A percentile compares a stretch with the other conserved stretches of the same genome.
phyloP scores from a whole-genome alignment of 352 stramenopile genomes.

The Peronospora farinosa region DNA sequence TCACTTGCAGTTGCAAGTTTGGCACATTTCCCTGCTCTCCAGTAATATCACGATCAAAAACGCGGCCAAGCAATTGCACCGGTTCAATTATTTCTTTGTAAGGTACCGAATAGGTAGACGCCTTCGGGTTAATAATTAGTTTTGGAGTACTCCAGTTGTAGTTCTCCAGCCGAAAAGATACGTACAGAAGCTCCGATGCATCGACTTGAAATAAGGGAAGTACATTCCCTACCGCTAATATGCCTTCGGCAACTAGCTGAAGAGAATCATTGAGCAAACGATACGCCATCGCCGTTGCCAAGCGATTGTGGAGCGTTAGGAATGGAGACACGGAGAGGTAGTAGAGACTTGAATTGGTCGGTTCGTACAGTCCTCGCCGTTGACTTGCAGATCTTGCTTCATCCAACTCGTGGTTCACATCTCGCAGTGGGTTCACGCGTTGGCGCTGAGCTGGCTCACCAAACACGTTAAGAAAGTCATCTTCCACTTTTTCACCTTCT shows the following conservation, averaged over 20 bases:
- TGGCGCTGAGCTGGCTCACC: slow-evolving; percentile 39
- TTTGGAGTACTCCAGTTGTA: slow-evolving; percentile 84
- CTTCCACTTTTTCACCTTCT: slow-evolving; percentile 61
- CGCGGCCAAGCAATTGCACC: slow-evolving; percentile 56
- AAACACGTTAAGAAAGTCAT: slow-evolving; percentile 79
- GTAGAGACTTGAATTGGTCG: slow-evolving; percentile 80
- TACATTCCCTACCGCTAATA: slow-evolving; percentile 77
- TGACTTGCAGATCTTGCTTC: slow-evolving; percentile 71
- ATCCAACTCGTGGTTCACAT: slow-evolving; percentile 77
- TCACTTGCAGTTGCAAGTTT: slow-evolving; percentile 79
- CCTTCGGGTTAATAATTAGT: slow-evolving; percentile 72
- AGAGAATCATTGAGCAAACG: slow-evolving; percentile 74
- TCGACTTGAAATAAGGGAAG: slow-evolving; percentile 83
- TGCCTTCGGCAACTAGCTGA: slow-evolving; percentile 79
- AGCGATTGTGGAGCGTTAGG: slow-evolving; percentile 76
- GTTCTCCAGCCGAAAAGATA: slow-evolving; percentile 84
- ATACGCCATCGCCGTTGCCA: slow-evolving; percentile 79
- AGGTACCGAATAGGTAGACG: slow-evolving; percentile 53
- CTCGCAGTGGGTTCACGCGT: slow-evolving; percentile 51
- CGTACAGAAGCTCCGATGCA: slow-evolving; percentile 48
- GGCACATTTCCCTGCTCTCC: slow-evolving; percentile 74
- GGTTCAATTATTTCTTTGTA: slow-evolving; percentile 78
- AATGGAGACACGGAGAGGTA: slow-evolving; percentile 80
- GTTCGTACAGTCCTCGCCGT: slow-evolving; percentile 71
- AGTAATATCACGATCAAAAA: slow-evolving; percentile 60